Conservation (phyloP, 139 green algal genomes). For the Monoraphidium neglectum region DNA sequence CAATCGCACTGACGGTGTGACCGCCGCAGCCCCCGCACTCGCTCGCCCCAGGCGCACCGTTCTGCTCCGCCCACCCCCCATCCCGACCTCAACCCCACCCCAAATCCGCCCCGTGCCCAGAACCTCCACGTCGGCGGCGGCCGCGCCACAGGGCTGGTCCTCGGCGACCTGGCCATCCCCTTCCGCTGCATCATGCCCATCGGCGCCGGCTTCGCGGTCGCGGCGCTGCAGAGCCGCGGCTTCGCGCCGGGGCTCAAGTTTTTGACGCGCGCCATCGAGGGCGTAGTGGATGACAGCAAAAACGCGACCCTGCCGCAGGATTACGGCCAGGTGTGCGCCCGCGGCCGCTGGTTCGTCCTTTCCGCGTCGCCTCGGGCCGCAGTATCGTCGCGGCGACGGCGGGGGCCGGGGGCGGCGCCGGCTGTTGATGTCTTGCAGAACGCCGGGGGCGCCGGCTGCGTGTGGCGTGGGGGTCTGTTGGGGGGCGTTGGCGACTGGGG, state of each 20-base stretch:
- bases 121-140: constrained; percentile 57
- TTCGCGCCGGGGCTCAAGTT: constrained; percentile 57
- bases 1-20: no score
- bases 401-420: no score
- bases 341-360: not conserved
- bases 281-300: constrained; percentile 56
- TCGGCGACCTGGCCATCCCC: constrained; percentile 41
- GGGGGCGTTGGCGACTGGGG: no score
- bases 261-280: constrained; percentile 56
- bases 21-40: no score
- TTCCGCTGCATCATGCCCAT: constrained; percentile 51
- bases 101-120: not conserved
- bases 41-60: no score
- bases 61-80: no score
- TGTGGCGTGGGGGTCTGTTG: no score
- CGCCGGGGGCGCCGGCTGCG: no score
- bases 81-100: no score
- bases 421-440: no score
- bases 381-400: no score
- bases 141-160: constrained; percentile 44
- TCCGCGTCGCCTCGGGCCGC: no score
- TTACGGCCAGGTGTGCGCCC: constrained; percentile 45
- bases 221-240: constrained; percentile 45
- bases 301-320: constrained; percentile 46
- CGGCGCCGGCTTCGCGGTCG: constrained; percentile 44